Evolutionary conservation across 768 basidiomycete genomes (phyloP).

Genomic region (Paxillus involutus): DNA sequence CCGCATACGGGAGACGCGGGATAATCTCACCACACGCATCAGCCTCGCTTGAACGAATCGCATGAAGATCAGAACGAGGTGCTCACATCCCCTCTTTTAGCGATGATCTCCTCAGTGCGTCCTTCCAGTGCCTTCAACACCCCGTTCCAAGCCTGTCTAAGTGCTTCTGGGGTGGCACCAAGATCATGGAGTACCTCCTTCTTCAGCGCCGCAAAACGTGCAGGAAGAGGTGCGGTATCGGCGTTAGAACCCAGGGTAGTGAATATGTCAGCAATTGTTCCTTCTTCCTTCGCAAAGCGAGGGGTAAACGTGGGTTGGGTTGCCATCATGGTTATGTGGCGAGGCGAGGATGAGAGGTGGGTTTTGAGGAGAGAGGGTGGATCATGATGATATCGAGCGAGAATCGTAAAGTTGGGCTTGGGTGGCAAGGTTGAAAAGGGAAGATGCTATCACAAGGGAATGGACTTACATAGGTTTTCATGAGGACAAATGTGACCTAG

Average conservation of each 20-base stretch:
- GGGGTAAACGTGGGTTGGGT: conserved; percentile 5
- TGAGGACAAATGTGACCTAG: too few relatives aligned
- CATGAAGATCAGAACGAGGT: not conserved
- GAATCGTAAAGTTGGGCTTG: not conserved
- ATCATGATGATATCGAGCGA: not conserved
- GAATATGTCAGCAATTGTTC: conserved; percentile 49
- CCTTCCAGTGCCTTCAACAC: conserved; percentile 50
- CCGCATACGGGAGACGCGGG: conserved; percentile 46
- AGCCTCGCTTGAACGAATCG: not conserved
- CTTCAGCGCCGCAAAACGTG: conserved; percentile 63
- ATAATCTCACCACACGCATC: conserved; percentile 39
- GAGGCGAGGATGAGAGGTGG: not conserved
- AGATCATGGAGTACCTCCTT: conserved; percentile 46
- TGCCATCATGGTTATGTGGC: conserved; percentile 6
- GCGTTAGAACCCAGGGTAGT: conserved; percentile 41
- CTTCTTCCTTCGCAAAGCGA: conserved; percentile 23
- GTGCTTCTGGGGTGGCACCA: conserved; percentile 9
- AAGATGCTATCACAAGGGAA: too few relatives aligned
- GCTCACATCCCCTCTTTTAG: conserved; percentile 47
- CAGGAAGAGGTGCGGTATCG: conserved; percentile 43
- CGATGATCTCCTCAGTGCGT: conserved; percentile 47
- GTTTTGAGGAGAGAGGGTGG: not conserved
- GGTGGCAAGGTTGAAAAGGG: conserved; percentile 1
- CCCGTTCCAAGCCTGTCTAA: conserved; percentile 54
- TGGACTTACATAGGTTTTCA: too few relatives aligned